phyloP scores from a whole-genome alignment of 192 early-diverging fungal genomes.

The Podila epigama region DNA sequence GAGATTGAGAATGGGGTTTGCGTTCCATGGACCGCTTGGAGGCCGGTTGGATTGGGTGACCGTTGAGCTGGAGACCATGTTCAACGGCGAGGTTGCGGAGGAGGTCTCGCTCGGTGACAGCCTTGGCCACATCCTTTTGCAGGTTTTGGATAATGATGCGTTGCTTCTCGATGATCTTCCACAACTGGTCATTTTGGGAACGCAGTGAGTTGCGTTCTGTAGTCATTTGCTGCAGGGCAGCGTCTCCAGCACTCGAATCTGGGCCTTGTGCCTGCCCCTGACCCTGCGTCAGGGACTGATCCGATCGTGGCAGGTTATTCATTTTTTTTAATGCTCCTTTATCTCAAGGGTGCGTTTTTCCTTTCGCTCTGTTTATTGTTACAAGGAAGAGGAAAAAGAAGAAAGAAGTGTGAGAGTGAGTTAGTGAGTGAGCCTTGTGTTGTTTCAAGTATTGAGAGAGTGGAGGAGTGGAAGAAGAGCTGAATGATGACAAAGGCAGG shows the following conservation, averaged over 20 bases:
- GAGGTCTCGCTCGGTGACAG: constrained; percentile 37
- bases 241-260: constrained; percentile 13
- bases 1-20: background rate
- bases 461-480: background rate
- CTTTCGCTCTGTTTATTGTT: background rate
- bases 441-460: background rate
- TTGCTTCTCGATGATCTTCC: constrained; percentile 94
- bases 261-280: constrained; percentile 10
- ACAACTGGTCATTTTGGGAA: constrained; percentile 84
- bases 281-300: background rate
- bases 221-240: constrained; percentile 46
- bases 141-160: constrained; percentile 85
- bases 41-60: constrained; percentile 4
- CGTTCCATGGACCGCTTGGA: constrained; percentile 29
- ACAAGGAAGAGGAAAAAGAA: background rate
- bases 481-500: background rate
- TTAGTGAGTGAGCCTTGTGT: no score
- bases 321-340: background rate
- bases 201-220: constrained; percentile 74
- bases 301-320: background rate
- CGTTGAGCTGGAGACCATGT: background rate
- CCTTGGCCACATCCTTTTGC: constrained; percentile 65
- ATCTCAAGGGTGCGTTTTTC: background rate
- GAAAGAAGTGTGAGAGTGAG: background rate
- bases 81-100: constrained; percentile 8